Evolutionary conservation across 441 rosid species (phyloP).

Genomic region (Adansonia madagascariensis): DNA sequence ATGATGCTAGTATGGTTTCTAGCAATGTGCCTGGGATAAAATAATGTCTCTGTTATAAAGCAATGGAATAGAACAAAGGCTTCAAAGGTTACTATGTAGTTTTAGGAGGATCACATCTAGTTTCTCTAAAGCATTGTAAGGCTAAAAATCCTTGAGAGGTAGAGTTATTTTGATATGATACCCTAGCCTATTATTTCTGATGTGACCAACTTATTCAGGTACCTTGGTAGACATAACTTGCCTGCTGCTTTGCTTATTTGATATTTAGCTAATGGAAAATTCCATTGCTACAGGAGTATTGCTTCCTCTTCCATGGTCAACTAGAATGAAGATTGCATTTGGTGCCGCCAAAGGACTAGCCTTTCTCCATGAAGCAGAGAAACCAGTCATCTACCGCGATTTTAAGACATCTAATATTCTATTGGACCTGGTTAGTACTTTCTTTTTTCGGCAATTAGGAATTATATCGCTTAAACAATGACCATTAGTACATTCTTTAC

Average conservation of each 20-base stretch:
- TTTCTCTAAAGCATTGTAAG: not conserved
- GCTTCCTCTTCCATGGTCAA: constrained; percentile 70
- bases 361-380: constrained; percentile 72
- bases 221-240: not conserved
- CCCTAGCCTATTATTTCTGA: too few species aligned
- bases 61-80: not conserved
- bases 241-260: not conserved
- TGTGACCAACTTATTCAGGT: not conserved
- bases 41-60: not conserved
- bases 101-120: constrained; percentile 3
- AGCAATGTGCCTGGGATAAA: too few species aligned
- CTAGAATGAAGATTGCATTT: constrained; percentile 69
- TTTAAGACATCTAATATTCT: constrained; percentile 76
- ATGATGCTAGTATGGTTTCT: not conserved
- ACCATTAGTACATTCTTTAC: not conserved
- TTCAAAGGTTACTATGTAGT: not conserved
- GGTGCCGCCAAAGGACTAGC: constrained; percentile 86
- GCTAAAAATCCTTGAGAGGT: not conserved
- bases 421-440: constrained; percentile 53
- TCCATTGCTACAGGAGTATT: constrained; percentile 54
- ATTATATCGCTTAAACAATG: not conserved
- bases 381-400: constrained; percentile 75
- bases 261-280: not conserved
- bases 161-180: not conserved
- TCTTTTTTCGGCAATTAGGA: not conserved